Percentiles rank a stretch among this genome's conserved stretches.
phyloP scores from a whole-genome alignment of 2,329 filamentous ascomycete genomes.

The Aureobasidium sp. region DNA sequence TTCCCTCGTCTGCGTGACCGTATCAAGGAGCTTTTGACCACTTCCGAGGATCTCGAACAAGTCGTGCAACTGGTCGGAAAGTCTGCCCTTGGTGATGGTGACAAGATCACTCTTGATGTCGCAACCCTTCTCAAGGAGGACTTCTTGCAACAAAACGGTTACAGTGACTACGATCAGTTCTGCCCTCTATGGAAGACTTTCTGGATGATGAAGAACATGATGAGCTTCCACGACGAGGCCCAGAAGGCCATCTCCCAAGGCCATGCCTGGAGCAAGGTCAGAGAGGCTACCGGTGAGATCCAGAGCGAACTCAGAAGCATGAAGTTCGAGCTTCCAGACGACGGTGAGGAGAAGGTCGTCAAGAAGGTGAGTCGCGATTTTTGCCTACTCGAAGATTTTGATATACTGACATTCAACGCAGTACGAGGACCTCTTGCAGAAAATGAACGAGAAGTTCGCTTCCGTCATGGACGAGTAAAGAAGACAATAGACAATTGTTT shows the following conservation, averaged over 20 bases:
- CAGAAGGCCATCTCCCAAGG: constrained; percentile 92
- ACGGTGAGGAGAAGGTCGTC: constrained; percentile 69
- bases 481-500: constrained; percentile 1
- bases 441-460: constrained; percentile 96
- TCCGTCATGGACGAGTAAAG: constrained; percentile 85
- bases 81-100: constrained; percentile 86
- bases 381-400: neutral
- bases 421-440: constrained; percentile 88
- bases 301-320: constrained; percentile 79
- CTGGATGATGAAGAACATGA: constrained; percentile 99
- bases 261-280: constrained; percentile 84
- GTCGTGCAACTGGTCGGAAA: constrained; percentile 98
- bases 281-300: constrained; percentile 80
- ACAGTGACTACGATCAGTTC: constrained; percentile 98
- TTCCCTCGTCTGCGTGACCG: constrained; percentile 89
- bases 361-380: constrained; percentile 62
- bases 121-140: constrained; percentile 92
- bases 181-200: constrained; percentile 99
- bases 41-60: constrained; percentile 95
- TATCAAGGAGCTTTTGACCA: constrained; percentile 86
- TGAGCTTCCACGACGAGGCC: constrained; percentile 94
- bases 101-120: constrained; percentile 97
- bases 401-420: constrained; percentile 39
- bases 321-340: constrained; percentile 91
- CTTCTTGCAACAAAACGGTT: constrained; percentile 98